These are phyloP conservation scores for Colletotrichum sp. DNA, from an alignment of 2,329 filamentous ascomycete genomes.

Conservation along the genomic window DNA sequence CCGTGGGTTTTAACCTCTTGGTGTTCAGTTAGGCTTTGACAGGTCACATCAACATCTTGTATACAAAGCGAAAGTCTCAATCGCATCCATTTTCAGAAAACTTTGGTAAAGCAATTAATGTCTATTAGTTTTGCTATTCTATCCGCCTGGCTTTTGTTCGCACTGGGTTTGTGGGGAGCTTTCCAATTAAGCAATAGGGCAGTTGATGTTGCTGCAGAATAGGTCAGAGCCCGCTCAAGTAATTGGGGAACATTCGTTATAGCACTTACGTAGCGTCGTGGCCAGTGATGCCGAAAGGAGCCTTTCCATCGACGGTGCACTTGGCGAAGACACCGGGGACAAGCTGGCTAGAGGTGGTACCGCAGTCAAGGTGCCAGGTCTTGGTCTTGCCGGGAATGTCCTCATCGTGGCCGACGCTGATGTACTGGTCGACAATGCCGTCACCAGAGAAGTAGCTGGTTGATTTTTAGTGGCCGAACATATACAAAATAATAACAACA, in stretches of 20 bases:
- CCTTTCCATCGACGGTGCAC: not conserved
- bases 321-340: slow-evolving; percentile 15
- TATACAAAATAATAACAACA: not conserved
- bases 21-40: not conserved
- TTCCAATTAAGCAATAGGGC: not conserved
- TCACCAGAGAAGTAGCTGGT: slow-evolving; percentile 4
- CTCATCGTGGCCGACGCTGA: not conserved
- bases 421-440: not conserved
- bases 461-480: not conserved
- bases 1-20: not conserved
- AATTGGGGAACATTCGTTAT: no score
- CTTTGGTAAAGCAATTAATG: not conserved
- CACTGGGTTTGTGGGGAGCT: not conserved
- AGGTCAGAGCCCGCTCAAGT: not conserved
- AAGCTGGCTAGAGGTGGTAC: not conserved
- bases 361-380: slow-evolving; percentile 1
- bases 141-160: not conserved
- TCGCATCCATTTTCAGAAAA: not conserved
- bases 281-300: not conserved
- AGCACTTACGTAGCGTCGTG: not conserved
- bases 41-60: not conserved
- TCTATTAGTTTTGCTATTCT: not conserved
- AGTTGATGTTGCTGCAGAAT: slow-evolving; percentile 5
- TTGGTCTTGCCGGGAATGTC: not conserved
- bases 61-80: not conserved